Percentiles rank a stretch among this genome's conserved stretches.
Conservation (phyloP, 192 early-diverging fungal genomes). For the Coemansia reversa region DNA sequence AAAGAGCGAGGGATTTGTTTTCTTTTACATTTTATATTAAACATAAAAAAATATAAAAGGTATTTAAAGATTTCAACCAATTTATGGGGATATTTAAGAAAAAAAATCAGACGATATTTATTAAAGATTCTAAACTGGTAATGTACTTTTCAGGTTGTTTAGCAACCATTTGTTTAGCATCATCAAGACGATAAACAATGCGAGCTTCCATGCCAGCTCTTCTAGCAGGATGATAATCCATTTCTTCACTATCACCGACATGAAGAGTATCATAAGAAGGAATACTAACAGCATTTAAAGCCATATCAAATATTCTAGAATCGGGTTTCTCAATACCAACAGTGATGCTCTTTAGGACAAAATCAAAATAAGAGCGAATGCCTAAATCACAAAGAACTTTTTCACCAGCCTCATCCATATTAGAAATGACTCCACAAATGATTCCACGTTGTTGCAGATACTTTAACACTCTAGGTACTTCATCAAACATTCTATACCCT, state of each 20-base stretch:
- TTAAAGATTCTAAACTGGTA: constrained; percentile 10
- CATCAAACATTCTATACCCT: constrained; percentile 59
- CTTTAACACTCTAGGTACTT: constrained; percentile 51
- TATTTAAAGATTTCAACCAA: background rate
- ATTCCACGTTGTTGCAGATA: constrained; percentile 52
- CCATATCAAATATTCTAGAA: constrained; percentile 55
- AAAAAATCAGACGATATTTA: constrained; percentile 4
- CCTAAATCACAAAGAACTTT: constrained; percentile 27
- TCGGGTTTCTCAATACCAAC: constrained; percentile 61
- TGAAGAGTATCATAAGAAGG: constrained; percentile 56
- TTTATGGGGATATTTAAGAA: background rate
- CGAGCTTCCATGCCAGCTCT: constrained; percentile 40
- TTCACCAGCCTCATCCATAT: constrained; percentile 62
- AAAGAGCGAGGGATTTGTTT: too few relatives aligned
- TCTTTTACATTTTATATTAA: background rate
- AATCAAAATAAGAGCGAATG: constrained; percentile 60
- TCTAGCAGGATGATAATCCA: constrained; percentile 38
- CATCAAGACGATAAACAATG: constrained; percentile 19
- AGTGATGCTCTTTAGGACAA: constrained; percentile 56
- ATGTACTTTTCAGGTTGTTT: constrained; percentile 21
- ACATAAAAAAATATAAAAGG: background rate
- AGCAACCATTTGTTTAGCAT: background rate
- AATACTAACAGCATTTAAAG: constrained; percentile 38
- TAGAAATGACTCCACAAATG: constrained; percentile 60
- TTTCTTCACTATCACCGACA: constrained; percentile 59